Percentiles rank a stretch among this genome's conserved stretches.
phyloP scores from a whole-genome alignment of 306 rosid species.

The Psophocarpus tetragonolobus region DNA sequence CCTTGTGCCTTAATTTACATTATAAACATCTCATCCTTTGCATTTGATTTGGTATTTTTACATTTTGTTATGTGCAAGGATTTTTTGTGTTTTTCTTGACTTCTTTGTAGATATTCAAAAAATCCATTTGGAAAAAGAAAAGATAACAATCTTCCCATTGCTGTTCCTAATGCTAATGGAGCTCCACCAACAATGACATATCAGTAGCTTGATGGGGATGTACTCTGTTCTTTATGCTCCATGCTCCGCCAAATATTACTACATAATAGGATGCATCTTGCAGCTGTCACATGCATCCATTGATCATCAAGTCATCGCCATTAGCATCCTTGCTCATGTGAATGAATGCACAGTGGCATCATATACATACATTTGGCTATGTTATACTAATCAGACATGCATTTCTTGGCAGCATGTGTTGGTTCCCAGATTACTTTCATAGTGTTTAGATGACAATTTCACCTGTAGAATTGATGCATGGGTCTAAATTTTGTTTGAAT shows the following conservation, averaged over 20 bases:
- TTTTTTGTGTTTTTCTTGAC: constrained; percentile 58
- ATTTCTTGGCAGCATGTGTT: constrained; percentile 60
- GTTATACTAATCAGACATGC: constrained; percentile 76
- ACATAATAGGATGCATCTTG: constrained; percentile 98
- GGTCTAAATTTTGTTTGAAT: constrained; percentile 53
- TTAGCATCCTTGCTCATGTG: constrained; percentile 81
- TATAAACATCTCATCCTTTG: background rate
- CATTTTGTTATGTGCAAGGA: constrained; percentile 16
- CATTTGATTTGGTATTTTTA: constrained; percentile 16
- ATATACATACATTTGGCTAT: constrained; percentile 82
- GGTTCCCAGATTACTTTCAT: constrained; percentile 49
- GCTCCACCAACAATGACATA: constrained; percentile 72
- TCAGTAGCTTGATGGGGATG: constrained; percentile 98
- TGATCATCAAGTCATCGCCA: constrained; percentile 92
- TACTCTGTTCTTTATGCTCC: constrained; percentile 88
- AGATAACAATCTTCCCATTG: constrained; percentile 56
- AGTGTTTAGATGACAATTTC: constrained; percentile 52
- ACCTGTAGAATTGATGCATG: constrained; percentile 65
- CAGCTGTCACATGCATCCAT: constrained; percentile 99
- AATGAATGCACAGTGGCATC: constrained; percentile 90
- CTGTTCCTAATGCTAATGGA: constrained; percentile 67
- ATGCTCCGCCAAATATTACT: constrained; percentile 72
- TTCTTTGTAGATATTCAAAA: constrained; percentile 73
- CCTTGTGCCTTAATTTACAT: background rate
- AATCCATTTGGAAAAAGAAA: constrained; percentile 97